phyloP scores from a whole-genome alignment of 441 rosid species.

The Francoa sonchifolia region DNA sequence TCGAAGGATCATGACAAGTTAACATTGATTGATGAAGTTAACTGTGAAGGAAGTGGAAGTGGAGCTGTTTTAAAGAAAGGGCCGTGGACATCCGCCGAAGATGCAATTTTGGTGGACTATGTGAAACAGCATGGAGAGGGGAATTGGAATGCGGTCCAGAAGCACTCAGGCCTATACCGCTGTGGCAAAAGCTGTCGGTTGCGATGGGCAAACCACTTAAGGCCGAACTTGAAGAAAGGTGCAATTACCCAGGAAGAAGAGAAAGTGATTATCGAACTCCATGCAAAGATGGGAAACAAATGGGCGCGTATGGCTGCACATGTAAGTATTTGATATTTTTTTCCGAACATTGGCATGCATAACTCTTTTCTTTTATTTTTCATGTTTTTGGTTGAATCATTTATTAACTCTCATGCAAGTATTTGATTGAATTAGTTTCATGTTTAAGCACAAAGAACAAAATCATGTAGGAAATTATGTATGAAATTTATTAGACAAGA shows the following conservation, averaged over 20 bases:
- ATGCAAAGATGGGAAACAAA: constrained; percentile 45
- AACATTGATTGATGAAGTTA: no score
- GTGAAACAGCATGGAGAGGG: constrained; percentile 53
- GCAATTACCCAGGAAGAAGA: constrained; percentile 43
- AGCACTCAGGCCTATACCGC: constrained; percentile 40
- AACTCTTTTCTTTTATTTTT: neutral
- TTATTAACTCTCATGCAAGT: no score
- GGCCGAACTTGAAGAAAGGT: constrained; percentile 56
- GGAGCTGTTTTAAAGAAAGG: no score
- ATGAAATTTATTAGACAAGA: no score
- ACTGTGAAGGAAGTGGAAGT: no score
- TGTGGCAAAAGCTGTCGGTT: constrained; percentile 59
- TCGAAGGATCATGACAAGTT: no score
- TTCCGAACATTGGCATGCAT: neutral
- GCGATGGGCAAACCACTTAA: constrained; percentile 60
- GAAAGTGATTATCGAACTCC: constrained; percentile 38
- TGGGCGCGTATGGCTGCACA: constrained; percentile 73
- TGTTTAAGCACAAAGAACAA: no score
- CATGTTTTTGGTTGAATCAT: neutral
- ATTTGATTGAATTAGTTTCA: no score
- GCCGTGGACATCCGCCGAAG: constrained; percentile 52
- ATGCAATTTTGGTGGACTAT: constrained; percentile 38
- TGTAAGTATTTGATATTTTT: constrained; percentile 15
- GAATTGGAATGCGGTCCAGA: constrained; percentile 53
- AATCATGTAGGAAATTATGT: no score